Base-by-base conservation (phyloP, 1,284 basidiomycete genomes). In the Ganoderma leucocontextum region DNA sequence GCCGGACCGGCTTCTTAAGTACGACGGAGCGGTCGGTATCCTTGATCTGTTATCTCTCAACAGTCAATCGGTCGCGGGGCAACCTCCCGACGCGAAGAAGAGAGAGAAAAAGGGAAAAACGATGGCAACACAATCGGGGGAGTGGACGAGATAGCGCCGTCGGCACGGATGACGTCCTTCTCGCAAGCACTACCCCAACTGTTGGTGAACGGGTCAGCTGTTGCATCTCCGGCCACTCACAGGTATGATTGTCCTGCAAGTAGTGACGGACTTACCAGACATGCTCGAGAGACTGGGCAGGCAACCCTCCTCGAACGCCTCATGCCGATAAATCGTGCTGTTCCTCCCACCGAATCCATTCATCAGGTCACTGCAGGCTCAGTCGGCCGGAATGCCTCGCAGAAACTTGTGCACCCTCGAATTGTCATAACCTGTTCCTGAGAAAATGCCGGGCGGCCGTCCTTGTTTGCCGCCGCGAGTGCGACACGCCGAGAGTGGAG, bases 1-100 rank as follows among this genome's bases (percentile, higher is more conserved):
- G n/a, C 36, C 55, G 55, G n/a, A 38, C 35, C 55, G 55, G 33
- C 55, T 38, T 58, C 36, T 58, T 58, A 58, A 36, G 55, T 58
- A 38, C 33, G 55, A 58, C 55, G 19, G 35, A 38, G 36, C 55
- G 29, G 29, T 15, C 52, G 13, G 22, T 19, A 17, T 29, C 17
- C 52, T 7, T 35, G 52, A 55, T 55, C 52, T 55, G 15, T 55
- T 17, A 55, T 55, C 52, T 55, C 29, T 29, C 52, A 35, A 35
- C 29, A 35, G 29, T 35, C 29, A 17, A 55, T 55, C 52, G 29
- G 29, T 55, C 33, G 52, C 52, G 7, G 2, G 15, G 29, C 6
- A 55, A 55, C 15, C 29, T 17, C 29, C 19, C 33, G 6, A 29
- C 29, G 29, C 25, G 52, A 55, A 10, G 52, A 55, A 17, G 6